Base-by-base conservation (phyloP, 805 yeast species). In the Saccharomyces eubayanus region DNA sequence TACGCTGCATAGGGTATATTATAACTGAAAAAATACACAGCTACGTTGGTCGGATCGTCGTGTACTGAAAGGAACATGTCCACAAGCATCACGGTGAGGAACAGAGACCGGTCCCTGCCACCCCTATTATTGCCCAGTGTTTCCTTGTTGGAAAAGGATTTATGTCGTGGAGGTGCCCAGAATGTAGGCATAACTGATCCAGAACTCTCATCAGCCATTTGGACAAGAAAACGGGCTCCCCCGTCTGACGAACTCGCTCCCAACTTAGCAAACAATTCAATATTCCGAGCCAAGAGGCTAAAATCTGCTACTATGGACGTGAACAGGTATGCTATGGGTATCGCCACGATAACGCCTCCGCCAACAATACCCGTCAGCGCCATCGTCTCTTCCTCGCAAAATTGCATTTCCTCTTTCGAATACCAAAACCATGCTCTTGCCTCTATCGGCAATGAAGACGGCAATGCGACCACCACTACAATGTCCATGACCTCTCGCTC, bases 101-200 rank as follows among this genome's bases (percentile, higher is more conserved):
- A 67, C 51, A 59, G 62, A 47, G 59, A 63, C 51, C 59, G 58
- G 28, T 55, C 59, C 30, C 50, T 65, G 28, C 71, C 71, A 16
- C 71, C 71, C n/a, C 54, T 67, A 46, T 53, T 67, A 16, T 55
- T 67, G 41, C 71, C 71, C 50, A 62, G 50, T 45, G 49, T 63
- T 11, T 47, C 57, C 43, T 40, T 51, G 28, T 29, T 53, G 27
- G 45, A 48, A 9, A 36, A 36, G 12, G 43, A 36, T 6, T 3
- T 36, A 9, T 6, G 43, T 8, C 43, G 43, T 16, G 16, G 16
- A 36, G 43, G 43, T 8, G 24, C 43, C 24, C 43, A 36, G 20
- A 36, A 36, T n/a, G 43, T 16, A 16, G 43, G 43, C 20, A 36
- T 20, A 27, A 31, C 47, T 11, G 47, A 36, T 24, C 30, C 47